Evolutionary conservation across 116 monocot species (phyloP), one percentile per base, ranked within the genome.

Genomic region (Trichopus zeylanicus): DNA sequence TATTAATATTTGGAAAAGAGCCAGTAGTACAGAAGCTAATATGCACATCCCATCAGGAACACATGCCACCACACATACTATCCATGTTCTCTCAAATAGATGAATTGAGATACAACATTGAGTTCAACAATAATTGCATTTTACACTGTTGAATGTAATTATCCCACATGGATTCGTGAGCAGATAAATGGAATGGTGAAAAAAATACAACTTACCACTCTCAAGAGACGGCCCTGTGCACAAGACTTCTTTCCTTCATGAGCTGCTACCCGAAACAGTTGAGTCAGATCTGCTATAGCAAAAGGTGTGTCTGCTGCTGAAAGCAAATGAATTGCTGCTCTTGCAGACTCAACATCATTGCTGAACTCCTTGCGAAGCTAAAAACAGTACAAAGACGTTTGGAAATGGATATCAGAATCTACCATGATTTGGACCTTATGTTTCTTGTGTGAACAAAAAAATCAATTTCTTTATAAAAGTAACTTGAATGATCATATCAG

Each of bases 341-440:
- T 29, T 23, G 68, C 78, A 51, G 46, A 65, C 49, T 53, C 64
- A 55, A 81, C 51, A 28, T 88, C 75, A 69, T 67, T 91, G 58
- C 73, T 91, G 61, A 98, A 87, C 31, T 88, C 98, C 70, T 66
- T 88, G 30, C 79, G 67, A 24, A 79, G 70, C 97, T 97, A 61
- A 55, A 83, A 52, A 62, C 27, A 16, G 32, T n/a, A 16, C 18
- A 56, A 49, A 53, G 31, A 23, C 20, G 56, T 46, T 29, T 5
- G 21, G 18, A 24, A 61, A 46, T n/a, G 10, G 23, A 59, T 16
- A 59, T 22, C 34, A 34, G 18, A 23, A 18, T 42, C 12, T 2
- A 13, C 13, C 12, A 42, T 42, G 42, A 9, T 42, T n/a, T n/a
- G n/a, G n/a, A n/a, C n/a, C n/a, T n/a, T n/a, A n/a, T n/a, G n/a